These are phyloP conservation scores for Chlorociboria aeruginascens DNA, from an alignment of 495 filamentous ascomycete genomes.

Conservation along the genomic window DNA sequence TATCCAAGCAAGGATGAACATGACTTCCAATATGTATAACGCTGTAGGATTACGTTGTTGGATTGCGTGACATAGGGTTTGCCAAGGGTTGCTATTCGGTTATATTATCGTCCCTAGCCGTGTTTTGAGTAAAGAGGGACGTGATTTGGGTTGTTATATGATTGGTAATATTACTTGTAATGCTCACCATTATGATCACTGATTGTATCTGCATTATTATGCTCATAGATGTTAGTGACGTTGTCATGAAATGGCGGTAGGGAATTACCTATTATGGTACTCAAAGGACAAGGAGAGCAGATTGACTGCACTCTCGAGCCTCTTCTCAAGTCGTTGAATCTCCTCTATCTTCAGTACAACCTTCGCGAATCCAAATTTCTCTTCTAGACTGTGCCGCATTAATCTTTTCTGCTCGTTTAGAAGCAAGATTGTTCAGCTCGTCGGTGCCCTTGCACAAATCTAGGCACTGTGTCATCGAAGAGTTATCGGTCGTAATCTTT, in stretches of 20 bases:
- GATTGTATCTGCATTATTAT: too few species aligned
- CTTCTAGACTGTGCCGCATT: neutral
- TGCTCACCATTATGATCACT: too few species aligned
- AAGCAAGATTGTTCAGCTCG: neutral
- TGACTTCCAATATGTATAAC: neutral
- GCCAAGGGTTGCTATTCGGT: neutral
- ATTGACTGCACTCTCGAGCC: constrained; percentile 2
- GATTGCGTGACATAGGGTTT: neutral
- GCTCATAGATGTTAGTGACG: too few species aligned
- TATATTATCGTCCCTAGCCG: neutral
- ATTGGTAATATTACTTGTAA: too few species aligned
- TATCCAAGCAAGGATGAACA: neutral
- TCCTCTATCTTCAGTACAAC: constrained; percentile 8
- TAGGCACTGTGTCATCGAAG: neutral
- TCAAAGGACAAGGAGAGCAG: constrained; percentile 4
- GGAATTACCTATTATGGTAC: constrained; percentile 3
- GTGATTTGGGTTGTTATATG: too few species aligned
- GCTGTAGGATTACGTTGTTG: neutral
- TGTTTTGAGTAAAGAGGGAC: too few species aligned
- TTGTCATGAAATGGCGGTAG: too few species aligned
- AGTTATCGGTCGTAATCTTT: neutral
- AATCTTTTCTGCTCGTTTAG: neutral
- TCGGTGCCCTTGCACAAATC: constrained; percentile 1
- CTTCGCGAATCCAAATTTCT: neutral
- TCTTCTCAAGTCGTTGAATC: neutral